Percentiles rank a stretch among this genome's conserved stretches.
phyloP scores from a whole-genome alignment of 1,139 yeast genomes.

The Taphrina communis region DNA sequence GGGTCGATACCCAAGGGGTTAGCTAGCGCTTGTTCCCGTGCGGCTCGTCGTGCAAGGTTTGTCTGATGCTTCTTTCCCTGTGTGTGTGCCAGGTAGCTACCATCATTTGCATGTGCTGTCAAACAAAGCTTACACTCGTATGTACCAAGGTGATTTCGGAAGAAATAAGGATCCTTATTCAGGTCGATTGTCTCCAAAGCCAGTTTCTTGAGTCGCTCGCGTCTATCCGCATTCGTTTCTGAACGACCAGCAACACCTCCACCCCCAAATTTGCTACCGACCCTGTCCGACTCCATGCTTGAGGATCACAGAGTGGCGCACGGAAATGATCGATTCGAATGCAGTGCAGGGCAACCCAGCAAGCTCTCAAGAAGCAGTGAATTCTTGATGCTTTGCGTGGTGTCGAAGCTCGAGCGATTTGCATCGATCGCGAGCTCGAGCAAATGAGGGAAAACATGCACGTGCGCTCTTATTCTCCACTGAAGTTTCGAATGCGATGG shows the following conservation, averaged over 20 bases:
- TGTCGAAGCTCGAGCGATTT: too few species aligned
- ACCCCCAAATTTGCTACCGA: constrained; percentile 45
- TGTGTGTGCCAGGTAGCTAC: constrained; percentile 79
- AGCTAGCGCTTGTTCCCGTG: constrained; percentile 49
- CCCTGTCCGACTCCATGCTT: constrained; percentile 29
- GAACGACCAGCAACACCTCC: constrained; percentile 79
- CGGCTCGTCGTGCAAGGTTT: constrained; percentile 65
- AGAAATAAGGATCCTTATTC: constrained; percentile 75
- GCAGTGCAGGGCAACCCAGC: too few species aligned
- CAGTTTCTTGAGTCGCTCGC: constrained; percentile 68
- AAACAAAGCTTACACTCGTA: constrained; percentile 77
- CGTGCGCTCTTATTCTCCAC: too few species aligned
- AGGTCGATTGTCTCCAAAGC: constrained; percentile 68
- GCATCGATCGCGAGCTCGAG: too few species aligned
- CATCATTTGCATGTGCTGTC: constrained; percentile 74
- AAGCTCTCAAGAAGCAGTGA: too few species aligned
- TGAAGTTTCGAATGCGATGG: too few species aligned
- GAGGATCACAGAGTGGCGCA: neutral
- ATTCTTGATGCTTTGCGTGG: too few species aligned
- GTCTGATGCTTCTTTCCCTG: constrained; percentile 79
- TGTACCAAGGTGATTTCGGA: constrained; percentile 72
- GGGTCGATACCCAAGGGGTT: constrained; percentile 44
- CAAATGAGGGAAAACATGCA: too few species aligned
- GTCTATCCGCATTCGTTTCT: constrained; percentile 69
- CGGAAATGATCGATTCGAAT: neutral